Evolutionary conservation across 2,329 filamentous ascomycete species (phyloP).

Genomic region (Sporothrix inflata): DNA sequence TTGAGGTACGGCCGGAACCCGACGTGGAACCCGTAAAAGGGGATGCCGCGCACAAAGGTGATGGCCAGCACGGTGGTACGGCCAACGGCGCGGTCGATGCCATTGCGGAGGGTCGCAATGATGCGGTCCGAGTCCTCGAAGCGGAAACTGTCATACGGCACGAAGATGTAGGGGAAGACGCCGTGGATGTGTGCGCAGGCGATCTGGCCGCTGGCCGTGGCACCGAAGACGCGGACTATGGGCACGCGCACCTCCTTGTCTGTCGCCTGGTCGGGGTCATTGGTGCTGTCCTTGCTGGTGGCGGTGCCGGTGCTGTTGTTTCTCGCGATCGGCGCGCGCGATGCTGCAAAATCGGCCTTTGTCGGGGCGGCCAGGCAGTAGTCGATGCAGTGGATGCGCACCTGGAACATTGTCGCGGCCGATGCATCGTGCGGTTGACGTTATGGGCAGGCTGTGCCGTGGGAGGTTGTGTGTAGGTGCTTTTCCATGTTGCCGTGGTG

Average conservation of each 20-base stretch:
- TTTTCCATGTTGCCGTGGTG: not conserved
- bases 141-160: conserved; percentile 45
- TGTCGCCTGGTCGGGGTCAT: not conserved
- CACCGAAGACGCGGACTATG: conserved; percentile 86
- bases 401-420: conserved; percentile 64
- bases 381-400: conserved; percentile 94
- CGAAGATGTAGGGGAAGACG: conserved; percentile 92
- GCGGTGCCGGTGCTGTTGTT: not conserved
- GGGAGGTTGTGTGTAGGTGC: not conserved
- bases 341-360: conserved; percentile 68
- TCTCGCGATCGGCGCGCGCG: conserved; percentile 51
- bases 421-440: conserved; percentile 19
- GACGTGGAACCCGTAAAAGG: conserved; percentile 95
- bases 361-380: conserved; percentile 84
- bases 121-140: conserved; percentile 24
- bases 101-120: conserved; percentile 65
- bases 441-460: not conserved
- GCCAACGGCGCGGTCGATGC: conserved; percentile 89
- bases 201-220: conserved; percentile 92
- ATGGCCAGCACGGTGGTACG: conserved; percentile 76
- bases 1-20: conserved; percentile 92
- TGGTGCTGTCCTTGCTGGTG: not conserved
- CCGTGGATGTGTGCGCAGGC: conserved; percentile 96
- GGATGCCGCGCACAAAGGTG: conserved; percentile 86
- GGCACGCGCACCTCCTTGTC: conserved; percentile 68